Conservation (phyloP, 352 stramenopile genomes). For the Phytophthora citrophthora region DNA sequence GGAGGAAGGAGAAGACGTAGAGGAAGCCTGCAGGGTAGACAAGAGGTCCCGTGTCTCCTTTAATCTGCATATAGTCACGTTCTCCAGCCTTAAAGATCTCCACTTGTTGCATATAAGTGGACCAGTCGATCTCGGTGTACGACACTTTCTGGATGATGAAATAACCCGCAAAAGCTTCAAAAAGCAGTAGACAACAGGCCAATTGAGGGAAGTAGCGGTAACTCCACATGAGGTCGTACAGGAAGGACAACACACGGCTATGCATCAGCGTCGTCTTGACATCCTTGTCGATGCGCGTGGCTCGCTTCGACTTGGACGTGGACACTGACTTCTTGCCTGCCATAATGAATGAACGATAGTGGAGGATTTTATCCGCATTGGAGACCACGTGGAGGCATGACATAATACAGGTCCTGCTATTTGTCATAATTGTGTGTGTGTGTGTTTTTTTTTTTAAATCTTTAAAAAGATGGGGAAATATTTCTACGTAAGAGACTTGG, state of each 20-base stretch:
- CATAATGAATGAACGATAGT: conserved; percentile 23
- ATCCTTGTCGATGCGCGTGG: conserved; percentile 89
- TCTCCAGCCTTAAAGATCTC: conserved; percentile 92
- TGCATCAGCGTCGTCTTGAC: conserved; percentile 79
- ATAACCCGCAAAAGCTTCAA: conserved; percentile 67
- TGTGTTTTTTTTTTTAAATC: too few relatives aligned
- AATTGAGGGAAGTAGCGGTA: conserved; percentile 85
- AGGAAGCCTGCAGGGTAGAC: conserved; percentile 99
- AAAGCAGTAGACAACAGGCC: conserved; percentile 58
- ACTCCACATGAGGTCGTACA: conserved; percentile 89
- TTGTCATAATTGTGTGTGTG: conserved; percentile 3
- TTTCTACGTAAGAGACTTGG: conserved; percentile 2
- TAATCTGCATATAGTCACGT: conserved; percentile 96
- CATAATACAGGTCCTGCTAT: conserved; percentile 3
- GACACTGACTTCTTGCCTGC: conserved; percentile 35
- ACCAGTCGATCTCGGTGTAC: conserved; percentile 99
- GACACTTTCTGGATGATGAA: conserved; percentile 85
- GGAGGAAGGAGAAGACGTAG: conserved; percentile 96
- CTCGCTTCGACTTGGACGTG: conserved; percentile 31
- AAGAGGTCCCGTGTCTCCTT: conserved; percentile 95
- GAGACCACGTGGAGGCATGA: conserved; percentile 27
- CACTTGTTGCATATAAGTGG: conserved; percentile 99
- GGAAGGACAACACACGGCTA: conserved; percentile 69
- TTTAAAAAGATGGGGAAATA: too few relatives aligned
- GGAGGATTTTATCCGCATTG: conserved; percentile 6